Base-by-base conservation (phyloP, 345 rosid species). In the Salix purpurea region DNA sequence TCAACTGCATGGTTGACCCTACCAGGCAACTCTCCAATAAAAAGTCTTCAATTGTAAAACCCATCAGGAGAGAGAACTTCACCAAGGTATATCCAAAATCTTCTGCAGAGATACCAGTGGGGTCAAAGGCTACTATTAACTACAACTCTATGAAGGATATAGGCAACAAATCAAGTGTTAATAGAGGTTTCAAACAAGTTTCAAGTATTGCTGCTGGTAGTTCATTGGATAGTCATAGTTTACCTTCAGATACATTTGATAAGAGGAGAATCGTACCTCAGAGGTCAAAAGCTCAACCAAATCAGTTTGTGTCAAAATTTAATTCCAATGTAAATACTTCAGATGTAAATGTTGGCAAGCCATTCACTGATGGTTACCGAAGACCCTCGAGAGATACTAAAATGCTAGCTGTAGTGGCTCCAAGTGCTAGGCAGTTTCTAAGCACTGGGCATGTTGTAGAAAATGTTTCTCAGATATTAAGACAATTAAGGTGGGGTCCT, bases 401-500 rank as follows among this genome's bases (percentile, higher is more conserved):
- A 81, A 70, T 72, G 74, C 80, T 81, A 36, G 74, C 80, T 61
- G 82, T 80, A 69, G 70, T 78, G 54, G 79, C 84, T 72, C 75
- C 88, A 44, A 68, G 76, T 68, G 65, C 85, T 73, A 83, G 91
- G 83, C 91, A 87, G 46, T 84, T 82, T 61, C 56, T 80, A 5
- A 73, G 81, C 80, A 52, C 23, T 13, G 78, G 86, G 65, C 80
- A 83, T 74, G 73, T 83, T 4, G 93, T 91, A 72, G 95, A 87
- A 83, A 88, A 77, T 54, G 91, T 89, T 77, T 88, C 85, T 54
- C 81, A 74, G 52, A 78, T 91, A 75, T 73, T 94, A 74, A 82
- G 75, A 76, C 85, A 80, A 74, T 72, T 83, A 73, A 87, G 85
- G 74, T 94, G 98, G 98, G 92, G 97, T 21, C 83, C 95, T 77